These are phyloP conservation scores for Mycena olivaceomarginata DNA, from an alignment of 768 basidiomycete species.

Conservation along the genomic window DNA sequence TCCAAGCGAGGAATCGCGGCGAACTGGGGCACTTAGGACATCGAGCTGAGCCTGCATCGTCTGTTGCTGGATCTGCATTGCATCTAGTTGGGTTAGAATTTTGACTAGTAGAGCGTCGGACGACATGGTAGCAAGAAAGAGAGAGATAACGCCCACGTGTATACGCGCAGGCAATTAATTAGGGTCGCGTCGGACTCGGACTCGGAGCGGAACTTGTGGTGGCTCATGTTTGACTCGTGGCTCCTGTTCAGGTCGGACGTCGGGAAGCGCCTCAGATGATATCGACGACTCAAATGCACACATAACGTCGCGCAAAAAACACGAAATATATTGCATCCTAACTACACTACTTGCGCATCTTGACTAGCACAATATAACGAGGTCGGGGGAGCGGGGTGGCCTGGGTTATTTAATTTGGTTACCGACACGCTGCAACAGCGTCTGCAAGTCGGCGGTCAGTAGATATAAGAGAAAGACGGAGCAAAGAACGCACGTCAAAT, in stretches of 20 bases:
- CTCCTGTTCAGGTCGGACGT: too few species aligned
- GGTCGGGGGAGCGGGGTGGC: conserved; percentile 23
- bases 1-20: neutral
- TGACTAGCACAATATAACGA: neutral
- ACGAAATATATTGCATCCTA: conserved; percentile 27
- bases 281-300: neutral
- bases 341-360: conserved; percentile 20
- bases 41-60: conserved; percentile 86
- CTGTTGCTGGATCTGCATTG: conserved; percentile 85
- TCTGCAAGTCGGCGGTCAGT: neutral
- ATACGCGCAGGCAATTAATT: neutral
- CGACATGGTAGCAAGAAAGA: conserved; percentile 41
- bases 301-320: conserved; percentile 18
- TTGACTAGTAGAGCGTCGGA: conserved; percentile 80
- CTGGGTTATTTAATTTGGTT: conserved; percentile 42
- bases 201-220: neutral
- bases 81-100: conserved; percentile 83
- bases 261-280: neutral
- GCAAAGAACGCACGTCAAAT: conserved; percentile 5
- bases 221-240: too few species aligned
- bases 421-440: neutral
- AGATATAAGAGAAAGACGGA: neutral
- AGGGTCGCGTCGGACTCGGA: conserved; percentile 1
- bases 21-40: neutral
- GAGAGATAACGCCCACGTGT: conserved; percentile 15